Percentiles rank a stretch among this genome's conserved stretches.
phyloP scores from a whole-genome alignment of 2,329 filamentous ascomycete species.

The Alternaria viburni region DNA sequence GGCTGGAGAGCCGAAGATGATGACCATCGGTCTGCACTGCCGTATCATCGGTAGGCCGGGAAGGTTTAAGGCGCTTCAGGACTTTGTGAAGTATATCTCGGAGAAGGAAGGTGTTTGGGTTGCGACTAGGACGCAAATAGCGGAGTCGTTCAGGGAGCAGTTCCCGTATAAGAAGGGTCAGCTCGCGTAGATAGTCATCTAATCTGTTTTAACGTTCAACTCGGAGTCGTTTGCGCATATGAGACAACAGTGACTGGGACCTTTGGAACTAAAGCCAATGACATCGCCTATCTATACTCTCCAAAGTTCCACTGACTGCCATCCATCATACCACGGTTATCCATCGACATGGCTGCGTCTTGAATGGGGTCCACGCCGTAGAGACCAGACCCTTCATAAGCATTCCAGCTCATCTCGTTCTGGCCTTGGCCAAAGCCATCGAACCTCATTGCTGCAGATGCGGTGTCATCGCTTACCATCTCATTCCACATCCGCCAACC shows the following conservation, averaged over 20 bases:
- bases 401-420: slow-evolving; percentile 14
- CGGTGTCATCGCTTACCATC: slow-evolving; percentile 23
- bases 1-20: slow-evolving; percentile 52
- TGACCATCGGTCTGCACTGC: slow-evolving; percentile 63
- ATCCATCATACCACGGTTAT: slow-evolving; percentile 4
- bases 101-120: slow-evolving; percentile 63
- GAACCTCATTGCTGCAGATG: background rate
- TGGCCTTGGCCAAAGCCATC: slow-evolving; percentile 4
- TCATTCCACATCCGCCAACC: slow-evolving; percentile 38
- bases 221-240: background rate
- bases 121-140: slow-evolving; percentile 60
- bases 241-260: background rate
- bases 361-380: slow-evolving; percentile 14
- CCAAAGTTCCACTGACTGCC: slow-evolving; percentile 25
- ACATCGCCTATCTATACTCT: slow-evolving; percentile 15
- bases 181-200: slow-evolving; percentile 26
- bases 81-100: slow-evolving; percentile 61
- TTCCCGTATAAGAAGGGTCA: slow-evolving; percentile 58
- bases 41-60: slow-evolving; percentile 61
- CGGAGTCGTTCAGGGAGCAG: slow-evolving; percentile 56
- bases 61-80: slow-evolving; percentile 57
- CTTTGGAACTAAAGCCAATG: background rate
- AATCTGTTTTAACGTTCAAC: background rate
- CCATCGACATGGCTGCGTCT: slow-evolving; percentile 10
- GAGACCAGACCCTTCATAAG: slow-evolving; percentile 3